A percentile compares a stretch with the other conserved stretches of the same genome.
Conservation (phyloP, 805 yeast species). For the Lachancea fermentati region DNA sequence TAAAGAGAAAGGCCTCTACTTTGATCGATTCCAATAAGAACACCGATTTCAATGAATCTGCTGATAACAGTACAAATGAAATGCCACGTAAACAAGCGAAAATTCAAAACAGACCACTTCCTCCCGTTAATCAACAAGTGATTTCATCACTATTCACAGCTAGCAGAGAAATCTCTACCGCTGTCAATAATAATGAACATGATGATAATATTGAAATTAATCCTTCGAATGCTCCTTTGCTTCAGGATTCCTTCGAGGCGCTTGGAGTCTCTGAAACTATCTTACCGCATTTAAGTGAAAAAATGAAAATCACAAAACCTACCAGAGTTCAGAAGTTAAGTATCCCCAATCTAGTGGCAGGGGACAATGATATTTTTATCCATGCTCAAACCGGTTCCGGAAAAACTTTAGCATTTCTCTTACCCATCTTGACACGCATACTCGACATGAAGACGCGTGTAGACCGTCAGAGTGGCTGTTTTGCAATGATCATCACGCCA, state of each 20-base stretch:
- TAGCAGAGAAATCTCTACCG: constrained; percentile 45
- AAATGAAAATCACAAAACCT: constrained; percentile 57
- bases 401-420: constrained; percentile 79
- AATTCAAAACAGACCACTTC: constrained; percentile 41
- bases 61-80: constrained; percentile 7
- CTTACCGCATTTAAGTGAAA: constrained; percentile 47
- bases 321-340: constrained; percentile 84
- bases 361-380: constrained; percentile 66
- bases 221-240: constrained; percentile 85
- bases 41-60: too few species aligned
- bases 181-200: constrained; percentile 34
- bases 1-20: too few species aligned
- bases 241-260: constrained; percentile 57
- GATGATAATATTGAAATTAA: constrained; percentile 31
- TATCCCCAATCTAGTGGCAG: constrained; percentile 51
- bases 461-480: constrained; percentile 69
- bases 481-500: constrained; percentile 85
- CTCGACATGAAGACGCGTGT: constrained; percentile 46
- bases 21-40: too few species aligned
- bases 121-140: constrained; percentile 38
- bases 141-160: constrained; percentile 84
- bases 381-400: constrained; percentile 99
- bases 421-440: constrained; percentile 76
- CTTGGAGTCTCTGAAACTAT: constrained; percentile 59
- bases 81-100: constrained; percentile 16